These are phyloP conservation scores for Corylus heterophylla DNA, from an alignment of 306 rosid genomes.

Conservation along the genomic window DNA sequence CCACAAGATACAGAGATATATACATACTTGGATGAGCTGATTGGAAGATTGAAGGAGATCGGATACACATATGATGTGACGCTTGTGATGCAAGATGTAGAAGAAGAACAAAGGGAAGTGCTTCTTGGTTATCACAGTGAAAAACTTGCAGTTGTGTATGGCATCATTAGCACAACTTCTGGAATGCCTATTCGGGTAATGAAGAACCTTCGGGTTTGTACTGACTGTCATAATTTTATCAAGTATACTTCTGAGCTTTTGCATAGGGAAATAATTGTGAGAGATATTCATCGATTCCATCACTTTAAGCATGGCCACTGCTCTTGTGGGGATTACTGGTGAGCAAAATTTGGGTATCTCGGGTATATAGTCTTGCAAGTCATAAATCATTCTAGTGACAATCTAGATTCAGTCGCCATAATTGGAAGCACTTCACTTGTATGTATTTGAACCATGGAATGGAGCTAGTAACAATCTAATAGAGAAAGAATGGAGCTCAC, in stretches of 20 bases:
- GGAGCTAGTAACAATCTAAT: background rate
- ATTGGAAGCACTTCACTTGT: conserved; percentile 10
- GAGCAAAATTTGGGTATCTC: conserved; percentile 25
- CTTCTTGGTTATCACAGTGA: conserved; percentile 73
- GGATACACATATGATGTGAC: conserved; percentile 59
- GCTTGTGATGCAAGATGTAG: conserved; percentile 69
- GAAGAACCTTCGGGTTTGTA: conserved; percentile 72
- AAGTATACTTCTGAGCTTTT: conserved; percentile 71
- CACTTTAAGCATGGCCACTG: conserved; percentile 64
- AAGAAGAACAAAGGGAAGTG: conserved; percentile 75
- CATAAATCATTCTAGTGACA: conserved; percentile 5
- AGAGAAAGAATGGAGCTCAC: background rate
- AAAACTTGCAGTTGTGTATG: conserved; percentile 65
- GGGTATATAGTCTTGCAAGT: background rate
- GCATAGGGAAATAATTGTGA: conserved; percentile 57
- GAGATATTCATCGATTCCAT: conserved; percentile 75
- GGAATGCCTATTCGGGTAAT: conserved; percentile 61
- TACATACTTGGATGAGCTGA: conserved; percentile 51
- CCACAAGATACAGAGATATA: conserved; percentile 49
- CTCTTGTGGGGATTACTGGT: conserved; percentile 85
- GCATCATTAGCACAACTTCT: conserved; percentile 47
- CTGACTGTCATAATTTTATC: conserved; percentile 70
- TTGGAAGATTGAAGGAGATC: conserved; percentile 69
- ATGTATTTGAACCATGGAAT: background rate
- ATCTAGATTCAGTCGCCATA: conserved; percentile 19